phyloP scores from a whole-genome alignment of 1,139 yeast genomes.

The Debaryomyces subglobosus region DNA sequence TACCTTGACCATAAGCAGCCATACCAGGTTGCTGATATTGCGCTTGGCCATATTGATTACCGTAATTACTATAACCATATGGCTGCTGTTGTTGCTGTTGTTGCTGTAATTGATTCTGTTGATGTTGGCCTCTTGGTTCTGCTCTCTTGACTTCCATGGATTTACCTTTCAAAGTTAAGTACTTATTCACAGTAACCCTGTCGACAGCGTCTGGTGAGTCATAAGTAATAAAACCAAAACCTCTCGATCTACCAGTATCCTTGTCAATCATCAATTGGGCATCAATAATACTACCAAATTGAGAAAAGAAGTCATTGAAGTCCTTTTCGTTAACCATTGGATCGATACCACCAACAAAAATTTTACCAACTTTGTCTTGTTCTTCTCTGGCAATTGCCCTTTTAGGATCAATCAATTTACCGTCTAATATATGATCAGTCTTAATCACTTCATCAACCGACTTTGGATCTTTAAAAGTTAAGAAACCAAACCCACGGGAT shows the following conservation, averaged over 20 bases:
- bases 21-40: constrained; percentile 28
- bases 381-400: constrained; percentile 98
- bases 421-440: constrained; percentile 89
- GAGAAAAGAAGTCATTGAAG: constrained; percentile 83
- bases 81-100: constrained; percentile 49
- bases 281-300: constrained; percentile 92
- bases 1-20: constrained; percentile 33
- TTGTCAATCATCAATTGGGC: constrained; percentile 98
- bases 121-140: constrained; percentile 78
- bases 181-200: constrained; percentile 81
- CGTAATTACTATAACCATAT: constrained; percentile 26
- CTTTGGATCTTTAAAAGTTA: constrained; percentile 79
- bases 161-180: constrained; percentile 82
- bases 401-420: constrained; percentile 96
- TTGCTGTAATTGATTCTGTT: constrained; percentile 38
- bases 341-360: constrained; percentile 97
- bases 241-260: constrained; percentile 97
- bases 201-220: constrained; percentile 97
- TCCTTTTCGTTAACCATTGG: constrained; percentile 94
- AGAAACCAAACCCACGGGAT: constrained; percentile 95
- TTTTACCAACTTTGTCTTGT: constrained; percentile 96
- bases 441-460: constrained; percentile 88
- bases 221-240: constrained; percentile 96
- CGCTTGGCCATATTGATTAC: constrained; percentile 44
- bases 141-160: constrained; percentile 97